phyloP scores from a whole-genome alignment of 208 protist genomes.

The Leishmania gerbilli region DNA sequence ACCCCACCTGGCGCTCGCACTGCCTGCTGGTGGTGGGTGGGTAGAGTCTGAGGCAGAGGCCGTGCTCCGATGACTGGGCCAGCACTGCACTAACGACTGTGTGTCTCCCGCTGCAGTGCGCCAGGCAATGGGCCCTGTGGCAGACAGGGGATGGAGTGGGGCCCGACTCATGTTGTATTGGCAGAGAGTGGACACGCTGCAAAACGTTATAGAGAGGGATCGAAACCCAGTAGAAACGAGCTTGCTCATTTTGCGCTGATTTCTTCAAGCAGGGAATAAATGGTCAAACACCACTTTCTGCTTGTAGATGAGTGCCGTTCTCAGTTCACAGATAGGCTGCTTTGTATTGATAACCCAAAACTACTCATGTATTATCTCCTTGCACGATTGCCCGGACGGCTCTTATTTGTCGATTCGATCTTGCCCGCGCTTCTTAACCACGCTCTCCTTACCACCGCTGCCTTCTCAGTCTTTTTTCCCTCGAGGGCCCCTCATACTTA shows the following conservation, averaged over 20 bases:
- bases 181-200: not conserved
- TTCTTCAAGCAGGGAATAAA: not conserved
- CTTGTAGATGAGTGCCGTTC: not conserved
- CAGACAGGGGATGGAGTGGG: too few relatives aligned
- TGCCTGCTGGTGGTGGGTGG: not conserved
- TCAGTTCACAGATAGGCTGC: not conserved
- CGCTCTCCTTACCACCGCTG: not conserved
- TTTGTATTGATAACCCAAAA: not conserved
- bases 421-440: not conserved
- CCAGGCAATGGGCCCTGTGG: not conserved
- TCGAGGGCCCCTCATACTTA: not conserved
- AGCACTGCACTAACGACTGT: not conserved
- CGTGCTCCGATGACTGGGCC: not conserved
- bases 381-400: not conserved
- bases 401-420: not conserved
- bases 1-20: too few relatives aligned
- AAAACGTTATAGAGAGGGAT: not conserved
- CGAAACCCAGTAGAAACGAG: not conserved
- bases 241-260: not conserved
- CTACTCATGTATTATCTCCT: not conserved
- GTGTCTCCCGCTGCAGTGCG: not conserved
- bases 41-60: not conserved
- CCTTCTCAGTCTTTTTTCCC: constrained; percentile 1
- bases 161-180: not conserved
- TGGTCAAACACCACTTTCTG: not conserved